Conservation (phyloP, 2,329 filamentous ascomycete species). For the Colletotrichum coccodes region DNA sequence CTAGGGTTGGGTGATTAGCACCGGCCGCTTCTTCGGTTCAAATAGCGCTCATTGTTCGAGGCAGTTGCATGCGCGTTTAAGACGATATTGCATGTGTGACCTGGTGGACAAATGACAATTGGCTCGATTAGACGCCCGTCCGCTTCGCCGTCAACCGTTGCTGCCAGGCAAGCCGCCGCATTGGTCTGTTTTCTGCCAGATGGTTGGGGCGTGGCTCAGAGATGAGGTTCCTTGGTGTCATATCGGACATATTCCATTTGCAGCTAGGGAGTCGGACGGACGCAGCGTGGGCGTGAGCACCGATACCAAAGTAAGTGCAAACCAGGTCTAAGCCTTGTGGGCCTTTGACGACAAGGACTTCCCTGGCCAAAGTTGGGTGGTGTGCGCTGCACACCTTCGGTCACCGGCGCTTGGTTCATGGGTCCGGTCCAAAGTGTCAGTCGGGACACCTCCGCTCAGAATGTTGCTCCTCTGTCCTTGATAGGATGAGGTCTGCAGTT, state of each 20-base stretch:
- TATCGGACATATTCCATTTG: conserved; percentile 7
- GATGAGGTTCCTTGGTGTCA: not conserved
- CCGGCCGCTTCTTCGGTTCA: not conserved
- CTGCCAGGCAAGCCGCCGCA: not conserved
- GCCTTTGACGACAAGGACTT: conserved; percentile 10
- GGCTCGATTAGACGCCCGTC: conserved; percentile 15
- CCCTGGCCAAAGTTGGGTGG: not conserved
- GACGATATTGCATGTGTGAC: not conserved
- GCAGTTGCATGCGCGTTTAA: conserved; percentile 10
- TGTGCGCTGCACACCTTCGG: not conserved
- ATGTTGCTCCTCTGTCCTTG: not conserved
- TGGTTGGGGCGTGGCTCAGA: not conserved
- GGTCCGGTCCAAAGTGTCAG: conserved; percentile 12
- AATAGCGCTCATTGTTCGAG: not conserved
- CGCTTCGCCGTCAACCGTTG: not conserved
- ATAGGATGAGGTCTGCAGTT: not conserved
- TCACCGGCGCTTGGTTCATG: not conserved
- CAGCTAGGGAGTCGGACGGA: conserved; percentile 6
- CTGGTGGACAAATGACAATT: not conserved
- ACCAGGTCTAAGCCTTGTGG: conserved; percentile 28
- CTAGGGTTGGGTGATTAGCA: not conserved
- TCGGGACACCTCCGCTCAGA: conserved; percentile 13
- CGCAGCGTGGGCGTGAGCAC: not conserved
- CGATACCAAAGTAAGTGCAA: not conserved
- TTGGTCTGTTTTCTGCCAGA: not conserved